These are phyloP conservation scores for Podaxis sp. DNA, from an alignment of 768 basidiomycete species.

Conservation along the genomic window DNA sequence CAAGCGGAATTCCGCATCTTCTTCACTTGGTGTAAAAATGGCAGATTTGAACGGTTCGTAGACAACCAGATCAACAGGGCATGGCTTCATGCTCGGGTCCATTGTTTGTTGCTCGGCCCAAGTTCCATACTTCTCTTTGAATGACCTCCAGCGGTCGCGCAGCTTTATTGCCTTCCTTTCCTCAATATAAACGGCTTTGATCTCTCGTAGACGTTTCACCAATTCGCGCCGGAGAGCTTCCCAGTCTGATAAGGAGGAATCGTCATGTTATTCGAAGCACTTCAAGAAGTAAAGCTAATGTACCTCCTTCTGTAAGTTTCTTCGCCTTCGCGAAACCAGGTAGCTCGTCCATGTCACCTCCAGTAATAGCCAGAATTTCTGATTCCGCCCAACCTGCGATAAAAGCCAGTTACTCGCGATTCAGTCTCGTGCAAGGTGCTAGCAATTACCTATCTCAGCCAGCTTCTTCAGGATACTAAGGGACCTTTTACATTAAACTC, in stretches of 20 bases:
- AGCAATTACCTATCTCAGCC: background rate
- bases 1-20: background rate
- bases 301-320: background rate
- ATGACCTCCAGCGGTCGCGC: background rate
- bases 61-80: background rate
- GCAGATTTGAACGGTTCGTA: constrained; percentile 3
- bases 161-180: background rate
- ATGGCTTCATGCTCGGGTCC: background rate
- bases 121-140: background rate
- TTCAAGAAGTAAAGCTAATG: too few relatives aligned
- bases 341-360: background rate
- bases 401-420: too few relatives aligned
- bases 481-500: background rate
- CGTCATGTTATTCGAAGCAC: background rate
- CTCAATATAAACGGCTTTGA: background rate
- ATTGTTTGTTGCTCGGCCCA: background rate
- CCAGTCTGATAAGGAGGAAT: background rate
- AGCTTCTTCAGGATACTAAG: constrained; percentile 1
- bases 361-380: background rate
- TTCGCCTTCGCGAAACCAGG: background rate
- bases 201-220: background rate
- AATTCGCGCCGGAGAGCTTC: background rate
- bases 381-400: background rate
- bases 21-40: background rate
- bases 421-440: too few relatives aligned